Evolutionary conservation across 768 basidiomycete species (phyloP).

Genomic region (Strobilomyces confusus): DNA sequence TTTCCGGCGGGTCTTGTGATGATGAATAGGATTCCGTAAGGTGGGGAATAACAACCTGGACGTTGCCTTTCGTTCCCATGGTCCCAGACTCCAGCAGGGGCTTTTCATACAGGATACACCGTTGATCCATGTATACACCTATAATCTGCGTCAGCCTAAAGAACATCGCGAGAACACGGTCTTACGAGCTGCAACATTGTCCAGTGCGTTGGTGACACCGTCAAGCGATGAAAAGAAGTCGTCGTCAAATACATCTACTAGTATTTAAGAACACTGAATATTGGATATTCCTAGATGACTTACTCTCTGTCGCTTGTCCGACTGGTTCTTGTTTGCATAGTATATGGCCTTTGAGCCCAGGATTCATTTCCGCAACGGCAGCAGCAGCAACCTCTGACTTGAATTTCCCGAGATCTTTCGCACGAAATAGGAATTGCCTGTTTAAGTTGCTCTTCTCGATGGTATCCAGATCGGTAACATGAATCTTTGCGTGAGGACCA

Average conservation of each 20-base stretch:
- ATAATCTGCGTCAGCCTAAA: slow-evolving; percentile 4
- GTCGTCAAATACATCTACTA: slow-evolving; percentile 78
- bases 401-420: slow-evolving; percentile 95
- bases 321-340: slow-evolving; percentile 89
- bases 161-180: slow-evolving; percentile 6
- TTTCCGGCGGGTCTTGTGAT: slow-evolving; percentile 98
- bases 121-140: slow-evolving; percentile 98
- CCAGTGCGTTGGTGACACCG: slow-evolving; percentile 95
- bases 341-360: slow-evolving; percentile 83
- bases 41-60: slow-evolving; percentile 91
- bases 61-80: slow-evolving; percentile 96
- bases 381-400: slow-evolving; percentile 91
- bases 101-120: slow-evolving; percentile 95
- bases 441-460: slow-evolving; percentile 99
- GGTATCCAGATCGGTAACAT: slow-evolving; percentile 96
- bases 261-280: slow-evolving; percentile 11
- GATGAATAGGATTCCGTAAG: slow-evolving; percentile 96
- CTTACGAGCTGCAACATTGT: slow-evolving; percentile 94
- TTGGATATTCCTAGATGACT: slow-evolving; percentile 26
- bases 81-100: slow-evolving; percentile 97
- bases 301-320: slow-evolving; percentile 89
- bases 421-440: slow-evolving; percentile 94
- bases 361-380: slow-evolving; percentile 95
- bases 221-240: slow-evolving; percentile 85
- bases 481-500: slow-evolving; percentile 73